phyloP scores from a whole-genome alignment of 1,139 yeast genomes.

The Geotrichum europaeum region DNA sequence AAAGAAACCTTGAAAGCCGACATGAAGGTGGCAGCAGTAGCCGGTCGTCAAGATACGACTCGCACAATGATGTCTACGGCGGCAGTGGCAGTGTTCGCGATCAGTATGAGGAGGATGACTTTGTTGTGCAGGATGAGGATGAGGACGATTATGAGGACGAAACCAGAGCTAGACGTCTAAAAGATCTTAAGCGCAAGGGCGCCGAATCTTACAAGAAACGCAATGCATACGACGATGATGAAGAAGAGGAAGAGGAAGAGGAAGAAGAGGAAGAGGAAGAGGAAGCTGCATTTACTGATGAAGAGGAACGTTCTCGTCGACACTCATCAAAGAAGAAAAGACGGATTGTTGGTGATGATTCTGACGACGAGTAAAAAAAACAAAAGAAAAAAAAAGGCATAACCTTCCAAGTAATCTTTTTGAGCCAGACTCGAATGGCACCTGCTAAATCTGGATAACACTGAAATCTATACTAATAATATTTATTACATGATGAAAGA shows the following conservation, averaged over 20 bases:
- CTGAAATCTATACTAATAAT: neutral
- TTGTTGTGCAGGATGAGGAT: constrained; percentile 44
- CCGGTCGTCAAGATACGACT: constrained; percentile 33
- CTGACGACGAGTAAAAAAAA: constrained; percentile 37
- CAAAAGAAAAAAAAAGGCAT: no score
- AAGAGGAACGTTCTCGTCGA: constrained; percentile 13
- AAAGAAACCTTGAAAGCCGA: constrained; percentile 62
- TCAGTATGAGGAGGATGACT: constrained; percentile 51
- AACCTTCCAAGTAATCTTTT: no score
- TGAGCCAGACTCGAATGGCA: no score
- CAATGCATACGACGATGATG: constrained; percentile 29
- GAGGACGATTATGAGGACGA: constrained; percentile 46
- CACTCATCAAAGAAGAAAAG: constrained; percentile 28
- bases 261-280: constrained; percentile 28
- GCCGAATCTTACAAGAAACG: constrained; percentile 42
- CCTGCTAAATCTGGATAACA: no score
- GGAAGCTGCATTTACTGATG: constrained; percentile 32
- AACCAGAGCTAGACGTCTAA: constrained; percentile 57
- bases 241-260: constrained; percentile 36
- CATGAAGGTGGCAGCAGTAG: constrained; percentile 38
- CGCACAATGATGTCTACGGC: constrained; percentile 25
- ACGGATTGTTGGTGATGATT: constrained; percentile 53
- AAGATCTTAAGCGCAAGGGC: constrained; percentile 53
- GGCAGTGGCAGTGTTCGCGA: constrained; percentile 34
- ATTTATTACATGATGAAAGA: neutral